Evolutionary conservation across 1,139 yeast species (phyloP).

Genomic region (Suhomyces guaymorum): DNA sequence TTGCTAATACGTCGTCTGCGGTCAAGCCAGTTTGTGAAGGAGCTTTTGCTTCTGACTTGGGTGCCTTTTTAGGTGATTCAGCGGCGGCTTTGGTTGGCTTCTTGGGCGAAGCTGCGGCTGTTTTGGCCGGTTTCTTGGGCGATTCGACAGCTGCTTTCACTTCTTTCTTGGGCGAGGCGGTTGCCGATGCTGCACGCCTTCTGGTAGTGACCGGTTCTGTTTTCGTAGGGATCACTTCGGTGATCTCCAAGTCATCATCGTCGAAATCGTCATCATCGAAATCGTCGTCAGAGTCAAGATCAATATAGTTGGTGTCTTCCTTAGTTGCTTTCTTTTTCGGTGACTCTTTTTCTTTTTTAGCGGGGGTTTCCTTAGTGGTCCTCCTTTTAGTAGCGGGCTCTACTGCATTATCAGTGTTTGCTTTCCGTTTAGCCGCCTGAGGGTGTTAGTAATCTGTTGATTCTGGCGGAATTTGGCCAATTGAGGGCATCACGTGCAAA

Average conservation of each 20-base stretch:
- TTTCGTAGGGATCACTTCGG: constrained; percentile 7
- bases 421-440: too few species aligned
- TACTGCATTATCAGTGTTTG: too few species aligned
- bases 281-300: constrained; percentile 23
- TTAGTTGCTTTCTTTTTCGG: constrained; percentile 7
- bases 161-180: constrained; percentile 6
- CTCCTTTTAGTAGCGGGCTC: constrained; percentile 9
- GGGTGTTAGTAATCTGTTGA: too few species aligned
- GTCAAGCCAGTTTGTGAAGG: constrained; percentile 23
- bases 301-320: constrained; percentile 12
- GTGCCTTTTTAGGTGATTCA: constrained; percentile 1
- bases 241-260: neutral
- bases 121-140: neutral
- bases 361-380: constrained; percentile 8
- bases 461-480: too few species aligned
- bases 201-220: too few species aligned
- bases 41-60: constrained; percentile 2
- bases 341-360: neutral
- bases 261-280: constrained; percentile 11
- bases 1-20: constrained; percentile 57
- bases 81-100: constrained; percentile 1
- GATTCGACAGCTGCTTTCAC: constrained; percentile 2
- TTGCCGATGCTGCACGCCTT: constrained; percentile 13
- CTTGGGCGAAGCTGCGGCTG: neutral
- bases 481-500: too few species aligned